Evolutionary conservation across 2,329 filamentous ascomycete species (phyloP), one percentile per base, ranked within the genome.

Genomic region (Cladosporium sp.): DNA sequence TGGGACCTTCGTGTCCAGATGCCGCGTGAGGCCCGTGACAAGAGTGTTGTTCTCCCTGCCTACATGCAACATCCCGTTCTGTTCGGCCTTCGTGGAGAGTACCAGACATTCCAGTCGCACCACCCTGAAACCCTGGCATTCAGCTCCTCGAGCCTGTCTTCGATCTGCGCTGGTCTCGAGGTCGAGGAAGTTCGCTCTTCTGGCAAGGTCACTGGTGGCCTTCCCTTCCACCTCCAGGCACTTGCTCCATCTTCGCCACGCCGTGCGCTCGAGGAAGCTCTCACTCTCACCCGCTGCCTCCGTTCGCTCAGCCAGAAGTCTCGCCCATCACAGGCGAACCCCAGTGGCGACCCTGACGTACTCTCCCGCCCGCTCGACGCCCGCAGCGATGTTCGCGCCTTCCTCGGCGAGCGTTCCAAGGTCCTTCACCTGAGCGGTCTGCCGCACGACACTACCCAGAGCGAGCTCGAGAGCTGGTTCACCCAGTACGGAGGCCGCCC

Each of bases 1-100:
- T 99, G 95, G 95, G 95, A 99, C 78, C 88, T 99, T 68, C 92
- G 95, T 73, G 95, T 99, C 66, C 95, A 99, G 85, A 87, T 99
- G 77, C 95, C 95, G 58, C 92, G 95, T 70, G 95, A 99, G 83
- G 95, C 95, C 76, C 92, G 95, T 75, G 95, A 99, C 83, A 99
- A 99, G 86, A 91, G 93, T 71, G 95, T 98, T 51, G 95, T 98
- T 61, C 87, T 99, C 41, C 95, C 95, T 26, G 91, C 94, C 11
- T 99, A 99, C 80, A 87, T 99, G 67, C 95, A 99, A 83, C 95
- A 99, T 83, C 97, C 95, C 47, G 90, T 95, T 68, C 97, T 94
- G 66, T 99, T 98, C 78, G 95, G 98, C 78, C 87, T 99, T 66
- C 91, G 95, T 70, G 96, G 93, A 75, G 95, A 99, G 82, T 99